Evolutionary conservation across 2,329 filamentous ascomycete species (phyloP).

Genomic region (Orbilia blumenaviensis): DNA sequence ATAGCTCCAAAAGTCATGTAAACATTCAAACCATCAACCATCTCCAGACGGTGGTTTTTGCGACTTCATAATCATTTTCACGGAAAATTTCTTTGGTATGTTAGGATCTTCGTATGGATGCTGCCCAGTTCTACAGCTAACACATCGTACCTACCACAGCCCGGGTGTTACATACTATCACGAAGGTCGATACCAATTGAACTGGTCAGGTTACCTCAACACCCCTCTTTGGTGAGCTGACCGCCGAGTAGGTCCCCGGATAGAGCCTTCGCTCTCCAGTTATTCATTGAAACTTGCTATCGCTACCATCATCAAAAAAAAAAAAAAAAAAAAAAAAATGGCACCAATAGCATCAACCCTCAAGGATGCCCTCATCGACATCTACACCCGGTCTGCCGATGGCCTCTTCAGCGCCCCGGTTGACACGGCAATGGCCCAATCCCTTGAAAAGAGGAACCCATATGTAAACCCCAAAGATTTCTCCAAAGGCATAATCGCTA

Average conservation of each 20-base stretch:
- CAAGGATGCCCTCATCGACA: conserved; percentile 23
- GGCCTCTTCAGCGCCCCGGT: conserved; percentile 5
- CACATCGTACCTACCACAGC: too few species aligned
- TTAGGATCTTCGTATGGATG: not conserved
- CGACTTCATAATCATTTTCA: not conserved
- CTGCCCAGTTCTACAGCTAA: not conserved
- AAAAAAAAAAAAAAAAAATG: conserved; percentile 5
- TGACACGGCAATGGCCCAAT: conserved; percentile 25
- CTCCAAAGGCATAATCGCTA: conserved; percentile 74
- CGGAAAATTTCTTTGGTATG: not conserved
- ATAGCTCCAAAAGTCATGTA: not conserved
- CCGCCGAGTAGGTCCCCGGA: conserved; percentile 13
- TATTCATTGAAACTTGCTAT: not conserved
- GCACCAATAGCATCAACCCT: conserved; percentile 34
- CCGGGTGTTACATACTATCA: not conserved
- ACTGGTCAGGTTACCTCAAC: conserved; percentile 2
- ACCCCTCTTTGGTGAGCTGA: conserved; percentile 23
- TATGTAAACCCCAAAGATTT: conserved; percentile 56
- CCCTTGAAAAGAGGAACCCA: conserved; percentile 31
- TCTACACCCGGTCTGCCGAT: conserved; percentile 39
- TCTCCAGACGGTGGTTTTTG: not conserved
- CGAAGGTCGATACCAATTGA: not conserved
- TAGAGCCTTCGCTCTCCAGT: conserved; percentile 37
- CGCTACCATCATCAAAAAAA: not conserved
- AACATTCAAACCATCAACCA: conserved; percentile 2